Evolutionary conservation across 1,139 yeast genomes (phyloP).

Genomic region (Scheffersomyces parashehatae): DNA sequence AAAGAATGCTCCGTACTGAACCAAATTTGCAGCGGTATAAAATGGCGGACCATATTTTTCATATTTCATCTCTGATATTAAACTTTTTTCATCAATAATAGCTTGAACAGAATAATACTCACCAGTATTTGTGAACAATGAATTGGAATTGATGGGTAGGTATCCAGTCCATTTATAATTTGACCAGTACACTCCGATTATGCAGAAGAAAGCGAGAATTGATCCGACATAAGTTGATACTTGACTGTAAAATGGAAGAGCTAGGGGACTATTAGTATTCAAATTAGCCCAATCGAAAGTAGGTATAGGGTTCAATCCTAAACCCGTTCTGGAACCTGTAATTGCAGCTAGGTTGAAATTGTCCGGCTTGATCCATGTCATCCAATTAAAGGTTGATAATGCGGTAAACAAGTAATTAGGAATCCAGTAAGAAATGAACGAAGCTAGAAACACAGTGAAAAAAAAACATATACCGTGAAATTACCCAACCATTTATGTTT

Average conservation of each 20-base stretch:
- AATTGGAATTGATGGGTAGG: slow-evolving; percentile 41
- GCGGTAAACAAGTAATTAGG: slow-evolving; percentile 36
- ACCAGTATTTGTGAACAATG: slow-evolving; percentile 46
- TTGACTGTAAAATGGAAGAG: slow-evolving; percentile 34
- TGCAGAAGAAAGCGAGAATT: slow-evolving; percentile 31
- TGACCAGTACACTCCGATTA: slow-evolving; percentile 33
- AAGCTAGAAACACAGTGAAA: slow-evolving; percentile 19
- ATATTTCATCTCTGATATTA: slow-evolving; percentile 21
- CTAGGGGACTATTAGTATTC: slow-evolving; percentile 14
- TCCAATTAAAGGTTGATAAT: slow-evolving; percentile 37
- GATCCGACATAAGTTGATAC: slow-evolving; percentile 42
- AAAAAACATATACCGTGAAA: slow-evolving; percentile 35
- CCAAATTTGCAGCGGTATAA: slow-evolving; percentile 44
- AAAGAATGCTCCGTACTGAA: slow-evolving; percentile 38
- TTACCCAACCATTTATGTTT: slow-evolving; percentile 32
- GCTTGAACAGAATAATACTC: slow-evolving; percentile 32
- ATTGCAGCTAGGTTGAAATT: slow-evolving; percentile 50
- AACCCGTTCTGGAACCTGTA: slow-evolving; percentile 52
- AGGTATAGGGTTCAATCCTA: slow-evolving; percentile 58
- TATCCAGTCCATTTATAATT: slow-evolving; percentile 43
- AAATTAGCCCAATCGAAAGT: slow-evolving; percentile 54
- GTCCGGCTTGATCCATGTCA: slow-evolving; percentile 37
- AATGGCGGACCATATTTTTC: slow-evolving; percentile 43
- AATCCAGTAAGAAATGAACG: slow-evolving; percentile 36
- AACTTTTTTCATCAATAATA: slow-evolving; percentile 31